Base-by-base conservation (phyloP, 441 rosid genomes). In the Jatropha podagrica region DNA sequence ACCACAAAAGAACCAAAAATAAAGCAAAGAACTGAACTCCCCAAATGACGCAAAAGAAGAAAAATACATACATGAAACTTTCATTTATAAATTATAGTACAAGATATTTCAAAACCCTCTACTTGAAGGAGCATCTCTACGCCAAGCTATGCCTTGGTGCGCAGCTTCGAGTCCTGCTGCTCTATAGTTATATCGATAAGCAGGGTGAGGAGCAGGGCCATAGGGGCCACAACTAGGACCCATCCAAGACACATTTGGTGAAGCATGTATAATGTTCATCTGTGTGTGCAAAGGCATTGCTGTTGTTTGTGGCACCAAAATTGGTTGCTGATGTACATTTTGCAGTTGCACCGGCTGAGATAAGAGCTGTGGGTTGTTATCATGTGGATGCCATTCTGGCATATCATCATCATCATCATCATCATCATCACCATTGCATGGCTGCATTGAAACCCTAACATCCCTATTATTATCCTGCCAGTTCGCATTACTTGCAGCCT, bases 341-440 rank as follows among this genome's bases (percentile, higher is more conserved):
- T 32, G 32, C 32, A 1, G 32, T 0, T 32, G 32, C 32, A 32
- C 32, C 2, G 32, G 32, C 32, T 32, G 32, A 1, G 32, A 32
- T 32, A 32, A 32, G 2, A 32, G 32, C 18, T 71, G 87, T 11
- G 11, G 64, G 52, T 78, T 83, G 40, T 78, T 68, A 7, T 80
- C 79, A 59, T 86, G 84, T 40, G 97, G 98, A 17, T 81, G 90
- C 99, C 98, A 96, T 81, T 96, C 98, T 0, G 99, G 98, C 83
- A 96, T 96, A 18, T 79, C 85, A 68, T 95, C 98, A 2, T 77
- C 85, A 5, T 87, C 90, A 17, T 0, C 32, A 32, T 91, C n/a
- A 8, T 90, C 89, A 2, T 77, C 85, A 5, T 87, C 90, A 17
- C 2, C 32, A 32, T 91, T 87, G 92, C 95, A 89, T 11, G 86